phyloP scores from a whole-genome alignment of 306 rosid species.

The Hippophae rhamnoides region DNA sequence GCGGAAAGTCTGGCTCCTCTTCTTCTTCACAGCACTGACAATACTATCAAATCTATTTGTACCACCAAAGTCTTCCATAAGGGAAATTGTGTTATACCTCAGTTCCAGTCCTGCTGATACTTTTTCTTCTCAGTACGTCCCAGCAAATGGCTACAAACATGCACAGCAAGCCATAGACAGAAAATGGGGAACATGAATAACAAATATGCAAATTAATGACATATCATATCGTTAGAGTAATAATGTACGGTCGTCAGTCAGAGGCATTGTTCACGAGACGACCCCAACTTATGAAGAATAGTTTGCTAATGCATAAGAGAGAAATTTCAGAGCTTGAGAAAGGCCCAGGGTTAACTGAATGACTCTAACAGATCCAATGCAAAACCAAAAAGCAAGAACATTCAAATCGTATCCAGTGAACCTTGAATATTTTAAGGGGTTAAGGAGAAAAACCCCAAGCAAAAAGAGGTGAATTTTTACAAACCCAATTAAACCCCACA shows the following conservation, averaged over 20 bases:
- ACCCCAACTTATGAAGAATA: constrained; percentile 1
- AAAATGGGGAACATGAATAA: constrained; percentile 11
- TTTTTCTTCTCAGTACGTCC: background rate
- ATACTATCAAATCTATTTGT: constrained; percentile 40
- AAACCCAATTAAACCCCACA: background rate
- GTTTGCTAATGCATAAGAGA: constrained; percentile 1
- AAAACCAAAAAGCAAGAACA: background rate
- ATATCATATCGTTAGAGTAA: constrained; percentile 9
- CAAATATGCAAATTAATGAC: background rate
- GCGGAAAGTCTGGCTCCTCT: constrained; percentile 78
- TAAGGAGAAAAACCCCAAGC: background rate
- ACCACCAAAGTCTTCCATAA: constrained; percentile 60
- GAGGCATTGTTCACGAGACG: constrained; percentile 1
- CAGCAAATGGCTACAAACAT: constrained; percentile 2
- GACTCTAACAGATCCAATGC: background rate
- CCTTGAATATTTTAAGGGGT: background rate
- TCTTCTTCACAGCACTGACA: constrained; percentile 58
- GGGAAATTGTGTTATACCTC: constrained; percentile 13
- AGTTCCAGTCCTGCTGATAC: constrained; percentile 16
- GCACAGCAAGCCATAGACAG: constrained; percentile 22
- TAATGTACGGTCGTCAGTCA: background rate
- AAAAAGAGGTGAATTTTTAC: background rate
- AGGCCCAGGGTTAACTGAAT: too few species aligned
- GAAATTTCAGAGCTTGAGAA: background rate
- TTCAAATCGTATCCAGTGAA: background rate